Conservation (phyloP, 2,329 filamentous ascomycete genomes). For the Pseudodiploospora longispora region DNA sequence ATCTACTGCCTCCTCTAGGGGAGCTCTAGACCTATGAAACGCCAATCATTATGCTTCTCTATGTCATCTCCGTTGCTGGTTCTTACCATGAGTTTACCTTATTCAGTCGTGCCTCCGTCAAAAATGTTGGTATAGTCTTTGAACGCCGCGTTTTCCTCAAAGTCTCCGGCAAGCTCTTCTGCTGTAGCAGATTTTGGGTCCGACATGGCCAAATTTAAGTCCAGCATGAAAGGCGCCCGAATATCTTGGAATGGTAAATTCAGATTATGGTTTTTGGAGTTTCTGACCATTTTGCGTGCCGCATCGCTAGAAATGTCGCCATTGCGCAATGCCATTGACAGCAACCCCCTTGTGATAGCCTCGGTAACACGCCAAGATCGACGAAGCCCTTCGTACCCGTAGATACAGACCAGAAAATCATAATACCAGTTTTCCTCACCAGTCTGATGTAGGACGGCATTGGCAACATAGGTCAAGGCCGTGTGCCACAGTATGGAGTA, state of each 20-base stretch:
- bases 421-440: constrained; percentile 23
- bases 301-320: constrained; percentile 20
- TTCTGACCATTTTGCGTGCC: constrained; percentile 19
- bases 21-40: too few relatives aligned
- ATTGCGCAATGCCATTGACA: constrained; percentile 27
- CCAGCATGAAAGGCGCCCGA: constrained; percentile 25
- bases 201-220: constrained; percentile 22
- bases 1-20: too few relatives aligned
- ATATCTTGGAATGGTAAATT: constrained; percentile 13
- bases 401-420: constrained; percentile 30
- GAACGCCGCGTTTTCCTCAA: constrained; percentile 22
- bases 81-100: too few relatives aligned
- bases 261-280: constrained; percentile 16
- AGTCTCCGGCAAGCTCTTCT: constrained; percentile 22
- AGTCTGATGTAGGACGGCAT: constrained; percentile 24
- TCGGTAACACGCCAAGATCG: constrained; percentile 28
- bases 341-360: constrained; percentile 23
- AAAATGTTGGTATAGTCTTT: constrained; percentile 16
- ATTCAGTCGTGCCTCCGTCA: background rate
- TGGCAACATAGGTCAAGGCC: constrained; percentile 30
- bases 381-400: constrained; percentile 28
- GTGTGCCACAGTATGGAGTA: constrained; percentile 34
- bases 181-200: constrained; percentile 22
- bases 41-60: too few relatives aligned
- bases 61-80: too few relatives aligned